Conservation (phyloP, 2,329 filamentous ascomycete genomes). For the Cladobotryum mycophilum region DNA sequence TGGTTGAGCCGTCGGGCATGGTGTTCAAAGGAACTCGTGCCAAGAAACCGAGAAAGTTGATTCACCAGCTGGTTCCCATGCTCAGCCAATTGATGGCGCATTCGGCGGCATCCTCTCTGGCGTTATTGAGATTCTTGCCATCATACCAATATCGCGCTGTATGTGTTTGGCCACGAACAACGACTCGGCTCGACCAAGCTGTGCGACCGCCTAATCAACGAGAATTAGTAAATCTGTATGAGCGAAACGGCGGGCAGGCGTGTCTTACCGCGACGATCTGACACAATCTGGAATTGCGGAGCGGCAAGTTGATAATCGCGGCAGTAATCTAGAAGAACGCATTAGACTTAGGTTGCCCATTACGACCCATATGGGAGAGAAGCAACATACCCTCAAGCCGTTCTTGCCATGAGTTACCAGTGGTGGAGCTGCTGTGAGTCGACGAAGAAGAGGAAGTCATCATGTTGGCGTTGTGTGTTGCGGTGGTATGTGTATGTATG, state of each 20-base stretch:
- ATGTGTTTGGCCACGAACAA: slow-evolving; percentile 58
- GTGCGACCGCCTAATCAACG: slow-evolving; percentile 66
- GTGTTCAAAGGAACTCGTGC: background rate
- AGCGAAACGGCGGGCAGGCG: background rate
- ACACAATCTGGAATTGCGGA: slow-evolving; percentile 64
- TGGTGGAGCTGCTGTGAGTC: slow-evolving; percentile 17
- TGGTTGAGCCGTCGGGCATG: background rate
- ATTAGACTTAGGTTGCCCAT: background rate
- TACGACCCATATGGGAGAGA: background rate
- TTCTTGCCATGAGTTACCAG: slow-evolving; percentile 44
- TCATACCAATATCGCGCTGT: slow-evolving; percentile 88
- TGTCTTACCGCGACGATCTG: slow-evolving; percentile 63
- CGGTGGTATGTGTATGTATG: background rate
- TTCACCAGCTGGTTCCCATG: slow-evolving; percentile 19
- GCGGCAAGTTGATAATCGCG: slow-evolving; percentile 43
- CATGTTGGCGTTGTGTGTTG: slow-evolving; percentile 2
- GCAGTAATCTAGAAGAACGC: slow-evolving; percentile 46
- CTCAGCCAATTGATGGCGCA: slow-evolving; percentile 59
- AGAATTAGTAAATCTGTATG: background rate
- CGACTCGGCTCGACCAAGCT: slow-evolving; percentile 80
- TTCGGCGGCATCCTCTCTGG: slow-evolving; percentile 86
- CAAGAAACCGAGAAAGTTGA: background rate
- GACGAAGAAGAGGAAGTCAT: slow-evolving; percentile 20
- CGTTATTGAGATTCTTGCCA: slow-evolving; percentile 79
- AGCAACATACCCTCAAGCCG: slow-evolving; percentile 44